Base-by-base conservation (phyloP, 352 stramenopile genomes). In the Nothophytophthora sp. region DNA sequence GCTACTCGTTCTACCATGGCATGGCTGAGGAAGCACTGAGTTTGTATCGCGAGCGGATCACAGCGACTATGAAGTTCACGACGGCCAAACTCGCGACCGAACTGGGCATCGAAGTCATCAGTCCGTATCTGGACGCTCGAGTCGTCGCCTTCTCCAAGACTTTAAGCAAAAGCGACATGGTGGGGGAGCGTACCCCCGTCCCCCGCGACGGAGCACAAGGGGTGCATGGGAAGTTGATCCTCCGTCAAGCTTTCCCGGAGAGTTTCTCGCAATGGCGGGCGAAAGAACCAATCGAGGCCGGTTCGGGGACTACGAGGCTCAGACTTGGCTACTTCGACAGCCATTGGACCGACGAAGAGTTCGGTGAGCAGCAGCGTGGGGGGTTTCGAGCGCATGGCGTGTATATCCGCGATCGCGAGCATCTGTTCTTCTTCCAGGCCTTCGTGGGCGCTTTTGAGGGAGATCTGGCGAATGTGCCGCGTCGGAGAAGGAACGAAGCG, bases 211-310 rank as follows among this genome's bases (percentile, higher is more conserved):
- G 73, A 16, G 59, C 64, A 1, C 71, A 65, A 30, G 66, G 63
- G 8, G 23, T 70, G 3, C 69, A 86, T 25, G 88, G 88, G 8
- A 97, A 97, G 53, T 60, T 95, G 15, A 67, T 95, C 13, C 59
- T 97, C 19, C 77, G 88, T 15, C 82, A 96, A 32, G 87, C 86
- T 9, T 96, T 93, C 46, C 85, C 85, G 12, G 85, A 94, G 41
- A 80, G 71, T 13, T 86, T 77, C 22, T 88, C 81, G 3, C 86
- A 92, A 36, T 97, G 88, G 88, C 82, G 88, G 4, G 51, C 69
- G 8, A 97, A 97, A 51, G 73, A 96, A 63, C 88, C 88, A 1
- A 97, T 97, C 45, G 88, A 97, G 41, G 58, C 88, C 38, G 88
- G 88, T 32, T 67, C 75, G 1, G 88, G 88, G 4, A 90, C 79